phyloP scores from a whole-genome alignment of 1,284 basidiomycete species.

The Ustilago cynodontis region DNA sequence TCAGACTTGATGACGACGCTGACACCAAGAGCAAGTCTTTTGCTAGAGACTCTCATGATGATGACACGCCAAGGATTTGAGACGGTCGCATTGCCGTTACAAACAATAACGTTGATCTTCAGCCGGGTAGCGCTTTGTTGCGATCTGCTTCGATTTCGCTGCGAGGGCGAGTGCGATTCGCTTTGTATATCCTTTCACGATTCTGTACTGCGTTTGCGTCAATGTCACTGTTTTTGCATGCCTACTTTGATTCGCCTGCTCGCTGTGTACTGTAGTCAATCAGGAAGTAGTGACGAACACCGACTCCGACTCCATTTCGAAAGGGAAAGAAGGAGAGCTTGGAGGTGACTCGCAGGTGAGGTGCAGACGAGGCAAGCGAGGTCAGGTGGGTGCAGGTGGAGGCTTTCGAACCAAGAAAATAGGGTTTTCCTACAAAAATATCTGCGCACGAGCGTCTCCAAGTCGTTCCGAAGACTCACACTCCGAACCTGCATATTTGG shows the following conservation, averaged over 20 bases:
- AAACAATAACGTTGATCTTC: too few species aligned
- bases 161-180: background rate
- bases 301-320: too few species aligned
- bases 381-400: background rate
- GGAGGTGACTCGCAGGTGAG: slow-evolving; percentile 6
- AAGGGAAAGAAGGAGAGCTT: background rate
- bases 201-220: background rate
- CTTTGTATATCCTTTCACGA: background rate
- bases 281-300: too few species aligned
- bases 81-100: background rate
- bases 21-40: slow-evolving; percentile 28
- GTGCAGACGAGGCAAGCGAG: background rate
- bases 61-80: slow-evolving; percentile 46
- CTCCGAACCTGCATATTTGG: slow-evolving; percentile 8
- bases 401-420: background rate
- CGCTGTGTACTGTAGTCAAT: too few species aligned
- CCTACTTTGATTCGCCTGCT: background rate
- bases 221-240: slow-evolving; percentile 4
- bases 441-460: slow-evolving; percentile 1
- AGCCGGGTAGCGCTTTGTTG: background rate
- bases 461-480: background rate
- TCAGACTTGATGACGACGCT: slow-evolving; percentile 35
- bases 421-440: background rate
- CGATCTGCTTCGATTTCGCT: background rate
- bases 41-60: slow-evolving; percentile 30